Base-by-base conservation (phyloP, 2,329 filamentous ascomycete genomes). In the Fonsecaea pedrosoi region DNA sequence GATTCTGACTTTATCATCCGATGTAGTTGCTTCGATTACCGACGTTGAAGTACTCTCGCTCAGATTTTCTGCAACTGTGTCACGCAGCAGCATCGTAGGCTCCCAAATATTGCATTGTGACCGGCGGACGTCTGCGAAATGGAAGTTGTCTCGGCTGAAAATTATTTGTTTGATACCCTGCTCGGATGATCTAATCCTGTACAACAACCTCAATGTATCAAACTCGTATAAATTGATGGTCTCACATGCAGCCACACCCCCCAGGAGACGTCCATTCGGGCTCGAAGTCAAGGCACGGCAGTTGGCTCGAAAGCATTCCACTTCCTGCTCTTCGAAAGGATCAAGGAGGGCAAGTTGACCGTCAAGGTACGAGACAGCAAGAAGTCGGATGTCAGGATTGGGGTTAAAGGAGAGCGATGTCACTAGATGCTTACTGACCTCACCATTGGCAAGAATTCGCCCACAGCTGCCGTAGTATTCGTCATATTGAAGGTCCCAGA, bases 321-420 rank as follows among this genome's bases (percentile, higher is more conserved):
- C 38, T 53, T 74, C 70, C 12, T 63, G 32, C 35, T 75, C 70
- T n/a, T 69, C 21, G 53, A 74, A 72, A 5, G 73, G 76, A 38
- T 78, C 75, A 30, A 80, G 65, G 9, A 78, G 67, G 2, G 68
- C 15, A 25, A 79, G 74, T 32, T 78, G 73, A 7, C 76, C 75
- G 64, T 78, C 76, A 30, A 73, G 67, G 56, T 79, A 78, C 4
- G 73, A 60, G 4, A 72, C 74, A 8, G 73, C 76, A 25, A 79
- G 74, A 13, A 78, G 71, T 8, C 53, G 50, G 60, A 75, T 70
- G 54, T 69, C 69, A 1, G 75, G 71, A 60, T 78, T 78, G 1
- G 77, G 75, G 54, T 78, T 78, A 70, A 81, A 78, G 34, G 71
- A 69, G 21, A 80, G 72, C 7, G 72, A 72, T 21, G 40, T 61